These are phyloP conservation scores for Corynespora cassiicola DNA, from an alignment of 2,329 filamentous ascomycete species.

Conservation along the genomic window DNA sequence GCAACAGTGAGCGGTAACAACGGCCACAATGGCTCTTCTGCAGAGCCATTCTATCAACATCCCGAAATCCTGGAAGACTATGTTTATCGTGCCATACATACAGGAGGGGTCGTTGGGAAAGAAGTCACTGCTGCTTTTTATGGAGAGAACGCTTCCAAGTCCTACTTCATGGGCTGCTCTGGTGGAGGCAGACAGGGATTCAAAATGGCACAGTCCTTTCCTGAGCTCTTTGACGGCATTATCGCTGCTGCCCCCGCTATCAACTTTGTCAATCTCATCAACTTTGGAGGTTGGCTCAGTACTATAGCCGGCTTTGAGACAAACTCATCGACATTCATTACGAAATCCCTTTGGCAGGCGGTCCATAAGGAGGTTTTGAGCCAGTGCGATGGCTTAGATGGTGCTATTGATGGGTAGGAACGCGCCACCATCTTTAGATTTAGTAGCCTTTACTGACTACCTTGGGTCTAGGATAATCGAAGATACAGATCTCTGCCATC, in stretches of 20 bases:
- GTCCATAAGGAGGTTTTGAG: slow-evolving; percentile 47
- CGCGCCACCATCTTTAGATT: background rate
- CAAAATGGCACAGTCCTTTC: slow-evolving; percentile 13
- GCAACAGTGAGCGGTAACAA: slow-evolving; percentile 39
- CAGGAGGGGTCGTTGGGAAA: slow-evolving; percentile 44
- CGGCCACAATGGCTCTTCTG: slow-evolving; percentile 46
- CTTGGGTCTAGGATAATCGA: slow-evolving; percentile 39
- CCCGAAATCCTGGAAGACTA: slow-evolving; percentile 53
- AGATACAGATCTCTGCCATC: slow-evolving; percentile 47
- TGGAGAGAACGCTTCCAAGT: slow-evolving; percentile 39
- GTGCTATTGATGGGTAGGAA: slow-evolving; percentile 47
- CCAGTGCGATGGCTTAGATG: slow-evolving; percentile 55
- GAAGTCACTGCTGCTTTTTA: slow-evolving; percentile 43
- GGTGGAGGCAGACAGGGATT: slow-evolving; percentile 22
- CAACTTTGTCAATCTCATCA: slow-evolving; percentile 11
- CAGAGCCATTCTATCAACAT: slow-evolving; percentile 47
- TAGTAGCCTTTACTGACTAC: too few species aligned
- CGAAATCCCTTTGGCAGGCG: slow-evolving; percentile 38
- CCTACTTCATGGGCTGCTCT: slow-evolving; percentile 24
- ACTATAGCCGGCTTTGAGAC: slow-evolving; percentile 6
- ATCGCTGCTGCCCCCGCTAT: slow-evolving; percentile 37
- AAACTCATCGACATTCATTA: slow-evolving; percentile 40
- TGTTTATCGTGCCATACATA: slow-evolving; percentile 49
- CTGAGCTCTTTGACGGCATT: slow-evolving; percentile 25
- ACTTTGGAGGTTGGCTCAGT: slow-evolving; percentile 7